Percentiles rank a stretch among this genome's conserved stretches.
Evolutionary conservation across 2,329 filamentous ascomycete species (phyloP).

Genomic region (Neonectria sp.): DNA sequence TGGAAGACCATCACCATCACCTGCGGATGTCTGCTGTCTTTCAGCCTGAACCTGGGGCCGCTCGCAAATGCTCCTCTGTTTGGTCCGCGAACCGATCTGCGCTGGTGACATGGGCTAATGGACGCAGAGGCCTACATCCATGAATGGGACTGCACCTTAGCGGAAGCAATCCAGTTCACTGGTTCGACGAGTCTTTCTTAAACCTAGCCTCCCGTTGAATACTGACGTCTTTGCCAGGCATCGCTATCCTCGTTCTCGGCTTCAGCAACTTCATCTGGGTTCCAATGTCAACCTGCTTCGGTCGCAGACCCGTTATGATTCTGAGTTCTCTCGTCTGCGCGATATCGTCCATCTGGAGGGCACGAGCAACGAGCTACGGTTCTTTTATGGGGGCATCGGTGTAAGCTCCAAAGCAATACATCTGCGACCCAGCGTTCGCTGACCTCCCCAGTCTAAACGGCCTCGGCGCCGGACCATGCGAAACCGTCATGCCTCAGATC

Average conservation of each 20-base stretch:
- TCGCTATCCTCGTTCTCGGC: constrained; percentile 17
- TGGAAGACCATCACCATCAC: constrained; percentile 25
- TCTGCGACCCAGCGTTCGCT: constrained; percentile 16
- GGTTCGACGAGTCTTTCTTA: not conserved
- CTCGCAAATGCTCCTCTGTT: constrained; percentile 22
- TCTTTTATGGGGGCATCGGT: no score
- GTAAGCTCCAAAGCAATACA: no score
- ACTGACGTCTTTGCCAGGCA: not conserved
- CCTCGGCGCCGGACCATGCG: constrained; percentile 22
- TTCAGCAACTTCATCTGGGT: constrained; percentile 23
- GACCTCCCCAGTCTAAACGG: constrained; percentile 16
- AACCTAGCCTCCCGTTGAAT: not conserved
- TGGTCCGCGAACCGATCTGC: not conserved
- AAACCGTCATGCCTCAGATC: constrained; percentile 27
- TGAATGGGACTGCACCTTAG: constrained; percentile 22
- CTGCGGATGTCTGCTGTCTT: constrained; percentile 20
- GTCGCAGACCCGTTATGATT: no score
- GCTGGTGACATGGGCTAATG: not conserved
- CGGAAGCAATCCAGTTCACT: constrained; percentile 26
- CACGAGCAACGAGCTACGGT: no score
- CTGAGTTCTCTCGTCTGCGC: no score
- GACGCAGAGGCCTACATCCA: constrained; percentile 21
- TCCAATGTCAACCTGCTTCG: no score
- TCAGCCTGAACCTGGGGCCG: constrained; percentile 23
- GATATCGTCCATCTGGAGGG: no score